A percentile compares a stretch with the other conserved stretches of the same genome.
Evolutionary conservation across 139 green algal genomes (phyloP).

Genomic region (Haematococcus sp.): DNA sequence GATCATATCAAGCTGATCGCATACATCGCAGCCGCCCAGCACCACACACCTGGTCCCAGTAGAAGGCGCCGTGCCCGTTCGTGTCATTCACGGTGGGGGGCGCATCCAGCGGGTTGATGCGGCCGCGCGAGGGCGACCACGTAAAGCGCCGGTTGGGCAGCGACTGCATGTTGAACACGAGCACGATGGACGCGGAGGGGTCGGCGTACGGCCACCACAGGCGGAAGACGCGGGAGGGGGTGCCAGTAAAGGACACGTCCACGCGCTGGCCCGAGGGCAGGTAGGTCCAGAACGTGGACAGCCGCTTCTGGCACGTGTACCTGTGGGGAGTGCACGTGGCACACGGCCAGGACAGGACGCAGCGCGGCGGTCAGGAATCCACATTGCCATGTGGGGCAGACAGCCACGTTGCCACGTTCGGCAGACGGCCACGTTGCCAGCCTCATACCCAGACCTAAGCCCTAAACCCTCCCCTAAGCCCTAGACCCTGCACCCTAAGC

Average conservation of each 20-base stretch:
- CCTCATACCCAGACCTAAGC: no score
- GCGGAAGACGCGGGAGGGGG: slow-evolving; percentile 27
- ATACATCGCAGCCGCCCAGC: no score
- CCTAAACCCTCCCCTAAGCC: no score
- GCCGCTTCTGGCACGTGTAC: slow-evolving; percentile 43
- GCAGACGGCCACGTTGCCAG: no score
- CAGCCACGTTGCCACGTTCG: no score
- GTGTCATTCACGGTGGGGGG: slow-evolving; percentile 24
- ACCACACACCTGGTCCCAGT: slow-evolving; percentile 24
- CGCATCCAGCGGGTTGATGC: slow-evolving; percentile 1
- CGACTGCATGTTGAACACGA: slow-evolving; percentile 29
- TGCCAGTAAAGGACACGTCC: slow-evolving; percentile 41
- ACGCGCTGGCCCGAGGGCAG: slow-evolving; percentile 23
- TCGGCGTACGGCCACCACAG: slow-evolving; percentile 45
- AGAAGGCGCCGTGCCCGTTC: slow-evolving; percentile 26
- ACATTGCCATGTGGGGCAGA: no score
- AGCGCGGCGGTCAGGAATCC: neutral
- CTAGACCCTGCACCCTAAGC: no score
- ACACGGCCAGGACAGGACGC: neutral
- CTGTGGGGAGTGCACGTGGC: neutral
- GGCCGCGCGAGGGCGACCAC: neutral
- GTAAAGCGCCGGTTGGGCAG: no score
- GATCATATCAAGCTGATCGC: no score
- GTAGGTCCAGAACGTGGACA: slow-evolving; percentile 53
- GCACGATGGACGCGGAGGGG: slow-evolving; percentile 22